Evolutionary conservation across 495 filamentous ascomycete species (phyloP), one percentile per base, ranked within the genome.

Genomic region (Jackrogersella minutella): DNA sequence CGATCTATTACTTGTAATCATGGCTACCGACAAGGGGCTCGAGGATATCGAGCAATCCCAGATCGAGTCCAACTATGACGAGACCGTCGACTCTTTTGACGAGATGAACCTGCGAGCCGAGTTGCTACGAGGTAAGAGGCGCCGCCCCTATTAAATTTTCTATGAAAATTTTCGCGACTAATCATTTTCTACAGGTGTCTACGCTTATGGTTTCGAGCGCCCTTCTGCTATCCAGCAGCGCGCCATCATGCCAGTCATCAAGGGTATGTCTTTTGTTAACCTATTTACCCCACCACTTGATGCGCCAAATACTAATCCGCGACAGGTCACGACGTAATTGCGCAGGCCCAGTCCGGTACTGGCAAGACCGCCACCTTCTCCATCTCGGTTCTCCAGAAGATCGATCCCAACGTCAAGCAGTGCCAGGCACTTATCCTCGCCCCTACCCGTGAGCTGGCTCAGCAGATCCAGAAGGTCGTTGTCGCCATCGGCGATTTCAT

Each of bases 61-160:
- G 84, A 98, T 99, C 85, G 95, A 98, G 84, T 97, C 93, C 75
- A 99, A 98, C 91, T 99, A 99, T 83, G 95, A 99, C 87, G 96
- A 99, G 87, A 92, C 94, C 73, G 95, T 93, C 79, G 95, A 99
- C 81, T 96, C 93, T 59, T 99, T 99, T 80, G 95, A 99, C 82
- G 86, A 93, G 65, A 99, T 99, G 95, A 88, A 90, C 81, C 86
- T 99, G 74, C 97, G 96, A 87, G 72, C 90, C 47, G 95, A 99
- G 87, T 88, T 99, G 74, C 90, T 99, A 74, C 93, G 95, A 84
- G 95, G 92, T 95, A 88, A 82, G 89, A 51, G 10, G 36, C 47
- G 51, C 58, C 54, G 21, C 36, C 44, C 51, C 37, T 13, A n/a
- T 30, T 22, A 59, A 51, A 24, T 36, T 16, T 33, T 24, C 37